Evolutionary conservation across 768 basidiomycete species (phyloP), one percentile per base, ranked within the genome.

Genomic region (Paxillus involutus): DNA sequence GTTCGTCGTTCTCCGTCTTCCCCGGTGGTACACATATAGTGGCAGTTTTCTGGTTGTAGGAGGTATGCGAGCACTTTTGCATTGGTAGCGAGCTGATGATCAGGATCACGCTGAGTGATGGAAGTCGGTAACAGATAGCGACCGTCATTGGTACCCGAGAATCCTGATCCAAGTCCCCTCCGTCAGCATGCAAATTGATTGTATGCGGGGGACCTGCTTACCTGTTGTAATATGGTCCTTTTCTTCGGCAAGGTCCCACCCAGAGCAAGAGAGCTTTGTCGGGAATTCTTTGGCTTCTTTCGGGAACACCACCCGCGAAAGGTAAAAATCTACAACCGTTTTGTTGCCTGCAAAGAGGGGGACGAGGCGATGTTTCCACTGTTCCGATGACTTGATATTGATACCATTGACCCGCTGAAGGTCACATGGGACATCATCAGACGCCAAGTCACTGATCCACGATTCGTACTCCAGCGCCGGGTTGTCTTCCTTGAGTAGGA

Each of bases 111-210:
- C 26, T 59, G 58, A 2, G 33, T 7, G 12, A 55, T 53, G 24
- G 60, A 57, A 33, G 26, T 48, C 3, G 62, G 55, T 14, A 63
- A 53, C 17, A 63, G 39, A 43, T 53, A 63, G 19, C 69, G 67
- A 35, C 73, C 74, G 56, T 82, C 81, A 48, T 81, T 81, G 2
- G 80, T 82, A 5, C 80, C 81, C 41, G 79, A 80, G 59, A 82
- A 82, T 14, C 71, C 53, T 51, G 46, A n/a, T 53, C 33, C 2
- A 4, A n/a, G 17, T 4, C 17, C 9, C 13, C 6, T 26, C 26
- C 21, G 13, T 37, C 24, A 24, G 8, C 10, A 29, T 24, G 29
- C 14, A 16, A 11, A 33, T 24, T 10, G 33, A 16, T n/a, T 19
- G 5, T 7, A 6, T 19, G 13, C 13, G 10, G n/a, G n/a, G n/a